Evolutionary conservation across 1,284 basidiomycete genomes (phyloP).

Genomic region (Leccinum fallax): DNA sequence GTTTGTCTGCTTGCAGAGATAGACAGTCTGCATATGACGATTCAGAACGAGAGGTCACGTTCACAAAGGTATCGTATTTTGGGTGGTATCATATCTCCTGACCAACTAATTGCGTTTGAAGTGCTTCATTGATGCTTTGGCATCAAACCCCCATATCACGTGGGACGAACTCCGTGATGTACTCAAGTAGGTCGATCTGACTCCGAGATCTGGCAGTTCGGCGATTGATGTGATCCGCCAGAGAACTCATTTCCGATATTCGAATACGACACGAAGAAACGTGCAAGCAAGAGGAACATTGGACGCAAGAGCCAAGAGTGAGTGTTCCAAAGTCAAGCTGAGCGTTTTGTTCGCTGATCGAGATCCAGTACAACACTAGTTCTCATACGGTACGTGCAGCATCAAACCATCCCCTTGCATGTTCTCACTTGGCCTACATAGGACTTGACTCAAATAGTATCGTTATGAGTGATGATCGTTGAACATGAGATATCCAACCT

Average conservation of each 20-base stretch:
- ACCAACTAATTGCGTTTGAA: conserved; percentile 9
- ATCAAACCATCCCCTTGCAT: background rate
- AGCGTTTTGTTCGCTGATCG: background rate
- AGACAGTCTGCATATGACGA: background rate
- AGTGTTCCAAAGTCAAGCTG: conserved; percentile 3
- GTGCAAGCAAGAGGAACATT: background rate
- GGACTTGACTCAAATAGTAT: background rate
- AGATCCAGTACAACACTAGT: conserved; percentile 15
- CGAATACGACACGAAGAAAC: conserved; percentile 16
- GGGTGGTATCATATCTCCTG: background rate
- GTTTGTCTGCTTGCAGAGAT: conserved; percentile 28
- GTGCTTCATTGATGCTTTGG: conserved; percentile 29
- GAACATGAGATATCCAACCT: background rate
- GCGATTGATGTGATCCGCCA: conserved; percentile 1
- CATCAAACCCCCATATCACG: conserved; percentile 17
- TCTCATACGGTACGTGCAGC: conserved; percentile 14
- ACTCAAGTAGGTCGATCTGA: conserved; percentile 18
- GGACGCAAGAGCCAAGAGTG: conserved; percentile 24
- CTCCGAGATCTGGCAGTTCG: background rate
- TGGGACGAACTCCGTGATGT: conserved; percentile 26
- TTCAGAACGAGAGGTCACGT: conserved; percentile 18
- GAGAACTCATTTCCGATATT: conserved; percentile 21
- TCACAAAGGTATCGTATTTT: conserved; percentile 28
- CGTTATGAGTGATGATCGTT: background rate
- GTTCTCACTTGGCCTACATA: background rate